Evolutionary conservation across 2,329 filamentous ascomycete genomes (phyloP).

Genomic region (Tetracladium maxilliforme): DNA sequence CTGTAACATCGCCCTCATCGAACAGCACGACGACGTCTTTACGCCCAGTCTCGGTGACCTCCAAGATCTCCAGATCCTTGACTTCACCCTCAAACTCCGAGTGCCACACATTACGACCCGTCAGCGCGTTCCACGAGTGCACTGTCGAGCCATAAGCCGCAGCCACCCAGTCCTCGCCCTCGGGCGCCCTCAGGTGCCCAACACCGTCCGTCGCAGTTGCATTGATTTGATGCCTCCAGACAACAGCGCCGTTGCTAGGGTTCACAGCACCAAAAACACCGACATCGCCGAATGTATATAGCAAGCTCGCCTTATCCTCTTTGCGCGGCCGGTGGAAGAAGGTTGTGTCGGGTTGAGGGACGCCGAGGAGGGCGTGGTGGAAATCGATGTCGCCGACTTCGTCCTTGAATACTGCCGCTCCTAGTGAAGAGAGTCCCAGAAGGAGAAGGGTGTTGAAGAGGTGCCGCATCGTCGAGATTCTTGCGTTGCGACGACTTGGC

Average conservation of each 20-base stretch:
- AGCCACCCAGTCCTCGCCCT: slow-evolving; percentile 64
- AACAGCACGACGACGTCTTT: slow-evolving; percentile 63
- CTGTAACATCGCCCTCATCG: slow-evolving; percentile 40
- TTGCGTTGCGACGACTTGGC: too few relatives aligned
- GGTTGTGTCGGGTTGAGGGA: slow-evolving; percentile 68
- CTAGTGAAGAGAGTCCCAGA: slow-evolving; percentile 30
- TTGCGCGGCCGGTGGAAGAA: slow-evolving; percentile 86
- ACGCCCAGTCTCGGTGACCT: slow-evolving; percentile 41
- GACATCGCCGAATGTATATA: slow-evolving; percentile 83
- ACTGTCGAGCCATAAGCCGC: slow-evolving; percentile 58
- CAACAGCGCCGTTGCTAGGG: slow-evolving; percentile 65
- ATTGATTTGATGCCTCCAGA: slow-evolving; percentile 59
- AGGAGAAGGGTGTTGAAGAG: slow-evolving; percentile 30
- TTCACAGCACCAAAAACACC: slow-evolving; percentile 78
- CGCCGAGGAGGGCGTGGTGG: slow-evolving; percentile 77
- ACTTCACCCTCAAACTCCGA: slow-evolving; percentile 41
- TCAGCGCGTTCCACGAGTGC: slow-evolving; percentile 69
- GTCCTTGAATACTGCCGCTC: slow-evolving; percentile 79
- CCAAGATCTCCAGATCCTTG: slow-evolving; percentile 64
- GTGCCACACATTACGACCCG: slow-evolving; percentile 68
- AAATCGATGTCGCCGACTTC: slow-evolving; percentile 89
- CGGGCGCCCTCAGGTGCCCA: slow-evolving; percentile 51
- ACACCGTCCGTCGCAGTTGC: slow-evolving; percentile 20
- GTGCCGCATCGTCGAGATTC: too few relatives aligned
- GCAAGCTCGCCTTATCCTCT: slow-evolving; percentile 70